Evolutionary conservation across 140 eudicot genomes (phyloP).

Genomic region (Stevia rebaudiana): DNA sequence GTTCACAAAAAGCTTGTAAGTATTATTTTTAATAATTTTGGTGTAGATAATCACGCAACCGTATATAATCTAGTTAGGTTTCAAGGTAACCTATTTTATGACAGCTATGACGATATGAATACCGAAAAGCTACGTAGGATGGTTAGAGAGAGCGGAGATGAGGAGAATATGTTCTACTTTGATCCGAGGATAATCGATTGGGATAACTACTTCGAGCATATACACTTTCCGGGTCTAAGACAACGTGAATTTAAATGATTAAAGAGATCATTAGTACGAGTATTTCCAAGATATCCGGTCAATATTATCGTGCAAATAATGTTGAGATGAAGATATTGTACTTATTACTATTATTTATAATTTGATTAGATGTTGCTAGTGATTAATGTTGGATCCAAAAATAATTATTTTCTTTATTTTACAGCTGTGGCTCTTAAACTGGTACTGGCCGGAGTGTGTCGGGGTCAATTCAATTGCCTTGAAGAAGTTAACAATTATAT

Average conservation of each 20-base stretch:
- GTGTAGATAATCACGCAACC: no score
- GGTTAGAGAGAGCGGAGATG: constrained; percentile 44
- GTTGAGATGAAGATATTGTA: no score
- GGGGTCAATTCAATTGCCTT: no score
- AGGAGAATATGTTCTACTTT: constrained; percentile 53
- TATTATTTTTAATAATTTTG: no score
- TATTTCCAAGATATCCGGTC: background rate
- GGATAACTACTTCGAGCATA: constrained; percentile 56
- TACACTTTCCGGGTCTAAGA: constrained; percentile 75
- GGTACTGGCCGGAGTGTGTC: no score
- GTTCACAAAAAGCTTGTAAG: constrained; percentile 80
- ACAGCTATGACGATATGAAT: constrained; percentile 82
- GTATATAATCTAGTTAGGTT: background rate
- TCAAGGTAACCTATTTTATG: background rate
- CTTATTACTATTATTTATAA: no score
- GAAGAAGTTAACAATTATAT: no score
- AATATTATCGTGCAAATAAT: background rate
- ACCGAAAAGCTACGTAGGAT: constrained; percentile 60
- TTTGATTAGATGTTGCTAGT: no score
- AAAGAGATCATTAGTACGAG: background rate
- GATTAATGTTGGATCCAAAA: no score
- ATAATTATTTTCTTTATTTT: no score
- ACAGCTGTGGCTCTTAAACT: no score
- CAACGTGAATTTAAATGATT: constrained; percentile 58
- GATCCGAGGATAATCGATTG: constrained; percentile 67